Evolutionary conservation across 768 basidiomycete genomes (phyloP).

Genomic region (Amylocystis lapponica): DNA sequence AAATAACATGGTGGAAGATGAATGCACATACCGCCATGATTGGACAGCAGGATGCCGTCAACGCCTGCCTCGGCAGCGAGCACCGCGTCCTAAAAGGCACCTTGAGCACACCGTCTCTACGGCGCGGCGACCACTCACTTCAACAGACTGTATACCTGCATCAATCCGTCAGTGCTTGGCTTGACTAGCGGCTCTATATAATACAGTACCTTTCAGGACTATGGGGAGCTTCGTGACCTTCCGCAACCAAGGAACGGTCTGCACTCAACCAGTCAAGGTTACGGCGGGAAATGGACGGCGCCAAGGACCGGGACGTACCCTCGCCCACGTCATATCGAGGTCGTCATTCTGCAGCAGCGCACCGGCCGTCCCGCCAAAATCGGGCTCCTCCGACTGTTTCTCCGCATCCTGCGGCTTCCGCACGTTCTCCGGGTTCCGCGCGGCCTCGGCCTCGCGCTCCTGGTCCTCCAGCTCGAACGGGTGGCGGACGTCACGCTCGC

Average conservation of each 20-base stretch:
- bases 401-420: slow-evolving; percentile 23
- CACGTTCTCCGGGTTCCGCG: slow-evolving; percentile 13
- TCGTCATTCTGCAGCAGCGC: slow-evolving; percentile 63
- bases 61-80: slow-evolving; percentile 79
- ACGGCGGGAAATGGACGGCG: background rate
- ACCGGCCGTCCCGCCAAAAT: slow-evolving; percentile 60
- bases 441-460: slow-evolving; percentile 15
- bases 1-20: background rate
- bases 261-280: background rate
- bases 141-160: slow-evolving; percentile 58
- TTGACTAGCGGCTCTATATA: too few species aligned
- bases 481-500: slow-evolving; percentile 67
- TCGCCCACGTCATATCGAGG: slow-evolving; percentile 73
- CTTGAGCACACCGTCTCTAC: slow-evolving; percentile 10
- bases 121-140: slow-evolving; percentile 35
- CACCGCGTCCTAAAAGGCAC: slow-evolving; percentile 62
- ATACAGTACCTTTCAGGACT: slow-evolving; percentile 74
- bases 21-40: slow-evolving; percentile 75
- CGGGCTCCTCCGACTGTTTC: slow-evolving; percentile 28
- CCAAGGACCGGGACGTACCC: slow-evolving; percentile 29
- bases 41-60: slow-evolving; percentile 86
- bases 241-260: slow-evolving; percentile 77
- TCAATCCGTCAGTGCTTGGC: too few species aligned
- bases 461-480: slow-evolving; percentile 50
- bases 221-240: slow-evolving; percentile 66